phyloP scores from a whole-genome alignment of 192 early-diverging fungal genomes.

The Chytriomyces sp. region DNA sequence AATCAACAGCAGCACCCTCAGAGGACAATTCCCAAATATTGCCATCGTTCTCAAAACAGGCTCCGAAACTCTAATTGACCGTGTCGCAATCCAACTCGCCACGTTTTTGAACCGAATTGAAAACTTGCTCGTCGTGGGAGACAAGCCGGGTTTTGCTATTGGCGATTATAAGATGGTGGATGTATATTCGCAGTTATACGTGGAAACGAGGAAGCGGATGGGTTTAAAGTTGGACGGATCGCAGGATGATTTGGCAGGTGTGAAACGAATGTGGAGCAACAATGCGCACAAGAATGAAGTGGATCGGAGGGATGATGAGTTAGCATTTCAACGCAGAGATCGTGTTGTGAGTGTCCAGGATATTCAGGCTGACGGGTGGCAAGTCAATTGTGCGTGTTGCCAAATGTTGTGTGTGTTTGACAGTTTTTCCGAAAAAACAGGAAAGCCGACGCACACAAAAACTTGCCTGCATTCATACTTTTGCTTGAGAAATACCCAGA shows the following conservation, averaged over 20 bases:
- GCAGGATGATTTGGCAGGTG: neutral
- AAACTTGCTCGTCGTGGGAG: constrained; percentile 62
- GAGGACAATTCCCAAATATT: constrained; percentile 10
- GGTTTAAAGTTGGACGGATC: neutral
- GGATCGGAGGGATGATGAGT: neutral
- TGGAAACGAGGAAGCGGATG: constrained; percentile 11
- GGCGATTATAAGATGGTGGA: constrained; percentile 54
- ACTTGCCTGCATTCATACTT: constrained; percentile 56
- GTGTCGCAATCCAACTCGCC: constrained; percentile 52
- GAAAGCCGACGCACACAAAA: constrained; percentile 60
- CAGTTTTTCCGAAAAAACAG: neutral
- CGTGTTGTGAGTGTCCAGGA: constrained; percentile 12
- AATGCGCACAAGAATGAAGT: neutral
- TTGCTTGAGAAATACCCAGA: constrained; percentile 56
- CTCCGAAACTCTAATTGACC: constrained; percentile 45
- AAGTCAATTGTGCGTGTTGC: too few relatives aligned
- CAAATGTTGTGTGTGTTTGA: too few relatives aligned
- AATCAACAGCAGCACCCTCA: too few relatives aligned
- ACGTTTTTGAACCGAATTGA: constrained; percentile 42
- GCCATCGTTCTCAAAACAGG: constrained; percentile 63
- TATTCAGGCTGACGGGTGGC: neutral
- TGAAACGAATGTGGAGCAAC: neutral
- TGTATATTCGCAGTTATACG: constrained; percentile 51
- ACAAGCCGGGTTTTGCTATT: constrained; percentile 46
- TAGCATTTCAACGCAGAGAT: neutral